Base-by-base conservation (phyloP, 257 asterid species). In the Nicotiana benthamiana region DNA sequence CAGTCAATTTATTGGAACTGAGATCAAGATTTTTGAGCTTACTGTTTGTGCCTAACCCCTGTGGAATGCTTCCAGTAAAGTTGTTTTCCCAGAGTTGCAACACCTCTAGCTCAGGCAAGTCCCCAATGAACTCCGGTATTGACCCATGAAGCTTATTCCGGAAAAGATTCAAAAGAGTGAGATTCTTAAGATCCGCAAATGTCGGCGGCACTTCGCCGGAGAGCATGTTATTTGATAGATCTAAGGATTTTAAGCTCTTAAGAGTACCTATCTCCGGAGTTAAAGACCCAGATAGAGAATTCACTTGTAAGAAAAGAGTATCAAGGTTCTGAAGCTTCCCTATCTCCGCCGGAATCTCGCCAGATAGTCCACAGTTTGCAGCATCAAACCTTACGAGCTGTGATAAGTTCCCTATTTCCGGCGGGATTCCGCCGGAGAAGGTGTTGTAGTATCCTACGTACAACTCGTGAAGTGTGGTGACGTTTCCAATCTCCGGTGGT, bases 71-170 rank as follows among this genome's bases (percentile, higher is more conserved):
- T 18, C 98, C 99, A 22, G 99, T 93, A 88, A 95, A 95, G 54
- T 93, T 95, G 84, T 95, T 95, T 79, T 95, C 99, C 99, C 99
- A 95, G 27, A 95, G 61, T 80, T 95, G 99, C 88, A 95, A 76
- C 46, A 95, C 98, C 82, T 95, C 91, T 40, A 95, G 88, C 82
- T 85, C 86, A 48, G 98, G 97, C 82, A 93, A 86, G 76, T 92
- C 97, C 3, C 86, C 97, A 20, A 95, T 83, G 79, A 93, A 95
- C 43, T 91, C 93, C n/a, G 99, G 98, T 79, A 95, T 93, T 7
- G 97, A 91, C 28, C 99, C 98, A 34, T 94, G 91, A 26, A 95
- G 95, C 90, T 89, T 91, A 75, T 95, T 95, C 75, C 99, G 79
- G 86, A 95, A 95, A 15, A 93, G 94, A 85, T 95, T 93, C 68